A percentile compares a stretch with the other conserved stretches of the same genome.
These are phyloP conservation scores for Filobasidium uniguttulatum DNA, from an alignment of 1,284 basidiomycete species.

Conservation along the genomic window DNA sequence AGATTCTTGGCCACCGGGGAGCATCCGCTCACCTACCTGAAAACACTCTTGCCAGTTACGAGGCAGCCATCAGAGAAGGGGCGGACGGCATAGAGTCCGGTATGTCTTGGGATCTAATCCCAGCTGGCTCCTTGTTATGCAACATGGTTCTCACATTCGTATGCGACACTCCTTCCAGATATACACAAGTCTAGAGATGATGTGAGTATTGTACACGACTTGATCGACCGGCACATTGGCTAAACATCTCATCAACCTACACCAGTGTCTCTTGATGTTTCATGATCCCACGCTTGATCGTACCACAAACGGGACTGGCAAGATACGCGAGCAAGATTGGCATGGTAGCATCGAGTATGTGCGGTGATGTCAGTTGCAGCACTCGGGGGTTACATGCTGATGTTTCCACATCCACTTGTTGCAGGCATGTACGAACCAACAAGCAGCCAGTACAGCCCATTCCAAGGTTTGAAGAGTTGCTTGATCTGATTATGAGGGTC, in stretches of 20 bases:
- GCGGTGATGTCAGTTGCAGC: neutral
- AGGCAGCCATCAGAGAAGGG: conserved; percentile 80
- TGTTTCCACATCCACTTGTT: neutral
- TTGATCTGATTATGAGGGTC: conserved; percentile 60
- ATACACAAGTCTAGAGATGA: conserved; percentile 3
- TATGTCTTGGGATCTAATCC: conserved; percentile 18
- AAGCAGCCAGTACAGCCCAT: conserved; percentile 76
- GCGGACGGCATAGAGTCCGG: conserved; percentile 83
- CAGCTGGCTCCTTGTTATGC: too few relatives aligned
- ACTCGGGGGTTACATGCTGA: neutral
- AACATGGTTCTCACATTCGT: too few relatives aligned
- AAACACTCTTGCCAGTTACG: conserved; percentile 65
- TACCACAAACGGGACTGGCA: conserved; percentile 44
- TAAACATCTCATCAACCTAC: neutral
- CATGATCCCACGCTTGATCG: conserved; percentile 63
- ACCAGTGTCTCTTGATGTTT: conserved; percentile 64
- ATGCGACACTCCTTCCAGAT: neutral
- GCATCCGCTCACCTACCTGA: conserved; percentile 30
- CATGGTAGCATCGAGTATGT: conserved; percentile 35
- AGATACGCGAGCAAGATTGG: conserved; percentile 40
- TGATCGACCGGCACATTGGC: neutral
- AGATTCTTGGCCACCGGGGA: neutral
- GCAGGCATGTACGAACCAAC: conserved; percentile 54
- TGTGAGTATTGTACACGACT: neutral
- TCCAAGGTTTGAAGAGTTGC: conserved; percentile 68